These are phyloP conservation scores for Coemansia sp. DNA, from an alignment of 192 early-diverging fungal genomes.

Conservation along the genomic window DNA sequence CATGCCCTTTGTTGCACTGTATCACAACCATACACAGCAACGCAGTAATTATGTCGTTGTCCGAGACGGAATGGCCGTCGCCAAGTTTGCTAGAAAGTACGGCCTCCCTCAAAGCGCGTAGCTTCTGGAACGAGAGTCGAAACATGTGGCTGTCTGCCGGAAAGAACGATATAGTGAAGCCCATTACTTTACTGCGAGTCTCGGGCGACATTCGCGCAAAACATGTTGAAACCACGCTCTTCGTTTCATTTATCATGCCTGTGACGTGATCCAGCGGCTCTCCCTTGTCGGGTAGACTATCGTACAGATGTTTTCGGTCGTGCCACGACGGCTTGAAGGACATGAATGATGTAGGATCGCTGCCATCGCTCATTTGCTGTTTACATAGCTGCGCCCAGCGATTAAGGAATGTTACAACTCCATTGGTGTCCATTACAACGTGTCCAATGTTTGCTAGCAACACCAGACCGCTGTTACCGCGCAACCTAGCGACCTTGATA, in stretches of 20 bases:
- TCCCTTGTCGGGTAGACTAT: not conserved
- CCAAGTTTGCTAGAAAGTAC: not conserved
- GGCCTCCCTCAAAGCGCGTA: not conserved
- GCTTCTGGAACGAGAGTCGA: conserved; percentile 3
- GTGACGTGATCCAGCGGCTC: conserved; percentile 1
- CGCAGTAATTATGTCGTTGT: conserved; percentile 23
- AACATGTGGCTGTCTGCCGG: conserved; percentile 12
- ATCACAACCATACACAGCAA: conserved; percentile 6
- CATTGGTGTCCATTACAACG: conserved; percentile 18
- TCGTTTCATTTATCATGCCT: not conserved
- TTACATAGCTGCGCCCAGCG: conserved; percentile 20
- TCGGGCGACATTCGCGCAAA: conserved; percentile 19
- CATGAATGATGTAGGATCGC: not conserved
- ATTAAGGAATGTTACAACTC: conserved; percentile 16
- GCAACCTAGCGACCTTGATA: conserved; percentile 13
- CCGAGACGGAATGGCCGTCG: conserved; percentile 1
- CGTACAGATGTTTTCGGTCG: not conserved
- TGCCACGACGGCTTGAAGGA: not conserved
- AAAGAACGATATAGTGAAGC: not conserved
- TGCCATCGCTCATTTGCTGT: not conserved
- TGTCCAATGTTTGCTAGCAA: conserved; percentile 23
- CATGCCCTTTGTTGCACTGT: conserved; percentile 4
- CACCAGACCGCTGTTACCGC: conserved; percentile 25
- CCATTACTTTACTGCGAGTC: conserved; percentile 1
- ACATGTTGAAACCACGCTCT: not conserved